phyloP scores from a whole-genome alignment of 345 rosid species.

The Citrus reticulata region DNA sequence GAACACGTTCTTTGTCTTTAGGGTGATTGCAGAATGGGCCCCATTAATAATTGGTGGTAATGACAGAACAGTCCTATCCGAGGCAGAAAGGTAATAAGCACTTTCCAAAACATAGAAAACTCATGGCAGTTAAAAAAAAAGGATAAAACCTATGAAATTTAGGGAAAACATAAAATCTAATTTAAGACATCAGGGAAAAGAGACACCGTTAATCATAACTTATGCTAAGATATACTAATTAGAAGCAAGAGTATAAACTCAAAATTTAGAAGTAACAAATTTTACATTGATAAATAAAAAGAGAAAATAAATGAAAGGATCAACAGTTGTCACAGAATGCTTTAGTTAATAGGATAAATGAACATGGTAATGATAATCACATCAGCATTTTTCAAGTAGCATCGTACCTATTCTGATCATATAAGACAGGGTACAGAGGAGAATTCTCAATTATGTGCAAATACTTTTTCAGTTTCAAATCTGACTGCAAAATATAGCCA shows the following conservation, averaged over 20 bases:
- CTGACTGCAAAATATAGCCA: conserved; percentile 49
- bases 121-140: neutral
- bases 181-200: neutral
- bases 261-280: neutral
- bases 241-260: neutral
- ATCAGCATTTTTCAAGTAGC: conserved; percentile 6
- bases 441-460: conserved; percentile 87
- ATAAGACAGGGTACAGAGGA: conserved; percentile 79
- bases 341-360: neutral
- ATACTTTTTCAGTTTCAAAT: conserved; percentile 85
- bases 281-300: neutral
- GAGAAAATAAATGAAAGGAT: neutral
- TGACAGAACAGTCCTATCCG: conserved; percentile 68
- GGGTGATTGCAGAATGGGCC: conserved; percentile 89
- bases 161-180: neutral
- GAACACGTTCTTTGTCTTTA: conserved; percentile 88
- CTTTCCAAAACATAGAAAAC: neutral
- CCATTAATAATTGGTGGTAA: conserved; percentile 93
- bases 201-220: neutral
- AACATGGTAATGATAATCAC: neutral
- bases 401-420: conserved; percentile 64
- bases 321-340: neutral
- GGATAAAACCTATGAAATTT: neutral
- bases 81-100: conserved; percentile 18
- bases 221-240: neutral